Base-by-base conservation (phyloP, 371 early-diverging fungal genomes). In the Dichotomocladium elegans region DNA sequence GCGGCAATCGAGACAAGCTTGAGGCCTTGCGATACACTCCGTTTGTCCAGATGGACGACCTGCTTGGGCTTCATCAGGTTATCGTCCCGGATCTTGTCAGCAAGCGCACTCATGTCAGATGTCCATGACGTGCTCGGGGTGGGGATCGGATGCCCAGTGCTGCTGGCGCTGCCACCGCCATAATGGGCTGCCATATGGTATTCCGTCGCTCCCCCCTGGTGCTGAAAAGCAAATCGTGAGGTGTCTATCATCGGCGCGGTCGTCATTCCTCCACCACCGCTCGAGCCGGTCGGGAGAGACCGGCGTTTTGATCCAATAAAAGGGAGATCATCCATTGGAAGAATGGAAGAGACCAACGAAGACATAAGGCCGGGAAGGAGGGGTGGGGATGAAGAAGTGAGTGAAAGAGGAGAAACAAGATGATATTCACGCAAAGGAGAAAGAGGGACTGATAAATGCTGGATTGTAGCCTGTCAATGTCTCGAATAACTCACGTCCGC, bases 1-100 rank as follows among this genome's bases (percentile, higher is more conserved):
- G 71, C 70, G 3, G 83, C 78, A 28, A 82, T 68, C 0, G 66
- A 68, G 0, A 80, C 63, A 1, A 82, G 59, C 14, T 73, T 75
- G 49, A 82, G 67, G 0, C 79, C 81, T 51, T 80, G 82, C 15
- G 76, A 71, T 6, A 79, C 63, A 52, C 73, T 51, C 12, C 61
- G 60, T 53, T 76, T 59, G 51, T 73, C 70, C 14, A 34, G 24
- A 44, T 24, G 55, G 42, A 14, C 40, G 35, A 37, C 25, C 19
- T 26, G 47, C 37, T 35, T 52, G 47, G 22, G 55, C 65, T 22
- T 31, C 33, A 63, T 54, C 49, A 49, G 8, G 24, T 30, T 10
- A 35, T 71, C 68, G 41, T 64, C 59, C 41, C 53, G 53, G 11
- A 73, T 59, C 29, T 60, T 73, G 19, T 73, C 67, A 3, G 64